These are phyloP conservation scores for Daedaleopsis nitida DNA, from an alignment of 768 basidiomycete species.

Conservation along the genomic window DNA sequence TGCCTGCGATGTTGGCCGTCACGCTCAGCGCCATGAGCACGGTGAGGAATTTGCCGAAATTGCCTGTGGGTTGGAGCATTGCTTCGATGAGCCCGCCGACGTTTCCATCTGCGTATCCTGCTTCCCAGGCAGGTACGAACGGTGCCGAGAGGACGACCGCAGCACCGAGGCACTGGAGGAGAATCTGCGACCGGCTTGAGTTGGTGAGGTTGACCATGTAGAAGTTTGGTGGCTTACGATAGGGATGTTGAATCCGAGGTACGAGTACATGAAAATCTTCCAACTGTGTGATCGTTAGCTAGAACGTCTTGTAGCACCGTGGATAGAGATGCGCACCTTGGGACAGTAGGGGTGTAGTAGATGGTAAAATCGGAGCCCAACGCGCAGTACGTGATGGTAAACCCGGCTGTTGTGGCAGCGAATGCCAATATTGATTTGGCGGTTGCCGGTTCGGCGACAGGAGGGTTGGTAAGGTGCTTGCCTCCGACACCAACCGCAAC, in stretches of 20 bases:
- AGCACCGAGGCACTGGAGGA: constrained; percentile 63
- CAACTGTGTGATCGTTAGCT: constrained; percentile 37
- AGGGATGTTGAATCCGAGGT: constrained; percentile 63
- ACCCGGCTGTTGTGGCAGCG: constrained; percentile 71
- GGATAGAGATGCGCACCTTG: constrained; percentile 44
- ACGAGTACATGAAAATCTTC: constrained; percentile 65
- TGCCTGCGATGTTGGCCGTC: constrained; percentile 78
- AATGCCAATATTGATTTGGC: constrained; percentile 61
- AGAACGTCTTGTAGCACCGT: background rate
- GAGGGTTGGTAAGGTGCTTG: constrained; percentile 58
- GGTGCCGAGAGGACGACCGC: constrained; percentile 63
- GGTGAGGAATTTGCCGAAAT: constrained; percentile 71
- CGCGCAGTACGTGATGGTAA: constrained; percentile 62
- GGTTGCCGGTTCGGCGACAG: constrained; percentile 54
- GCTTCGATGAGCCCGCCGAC: constrained; percentile 67
- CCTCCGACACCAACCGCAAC: constrained; percentile 75
- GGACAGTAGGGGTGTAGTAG: constrained; percentile 61
- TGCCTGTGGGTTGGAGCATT: constrained; percentile 59
- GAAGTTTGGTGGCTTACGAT: constrained; percentile 44
- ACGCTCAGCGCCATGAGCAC: constrained; percentile 77
- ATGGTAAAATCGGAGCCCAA: constrained; percentile 75
- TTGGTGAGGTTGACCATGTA: background rate
- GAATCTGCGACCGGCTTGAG: constrained; percentile 27
- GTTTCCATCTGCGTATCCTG: constrained; percentile 52
- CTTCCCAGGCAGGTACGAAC: constrained; percentile 55